phyloP scores from a whole-genome alignment of 139 green algal genomes.

The Pleodorina starrii region DNA sequence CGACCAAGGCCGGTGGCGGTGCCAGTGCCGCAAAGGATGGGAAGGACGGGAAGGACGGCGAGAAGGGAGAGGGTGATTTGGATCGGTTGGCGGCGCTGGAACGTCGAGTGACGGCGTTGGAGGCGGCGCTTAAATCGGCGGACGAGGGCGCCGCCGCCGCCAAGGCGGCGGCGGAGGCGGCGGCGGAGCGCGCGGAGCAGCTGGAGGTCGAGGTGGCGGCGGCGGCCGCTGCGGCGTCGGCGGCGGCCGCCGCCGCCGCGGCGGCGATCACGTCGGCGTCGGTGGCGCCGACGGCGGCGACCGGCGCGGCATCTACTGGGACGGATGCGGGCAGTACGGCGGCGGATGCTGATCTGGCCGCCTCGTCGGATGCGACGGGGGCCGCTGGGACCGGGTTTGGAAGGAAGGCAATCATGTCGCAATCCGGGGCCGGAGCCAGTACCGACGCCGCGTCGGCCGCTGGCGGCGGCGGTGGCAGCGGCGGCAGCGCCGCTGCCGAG shows the following conservation, averaged over 20 bases:
- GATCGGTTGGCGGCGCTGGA: background rate
- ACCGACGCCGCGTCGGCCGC: background rate
- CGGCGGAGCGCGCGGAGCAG: background rate
- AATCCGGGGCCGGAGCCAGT: background rate
- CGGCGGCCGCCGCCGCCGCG: background rate
- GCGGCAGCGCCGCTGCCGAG: background rate
- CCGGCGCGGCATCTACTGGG: no score
- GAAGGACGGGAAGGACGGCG: background rate
- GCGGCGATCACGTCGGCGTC: background rate
- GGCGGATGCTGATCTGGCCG: background rate
- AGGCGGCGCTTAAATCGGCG: background rate
- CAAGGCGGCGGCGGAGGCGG: constrained; percentile 11
- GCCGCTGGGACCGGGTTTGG: no score
- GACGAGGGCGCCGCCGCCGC: constrained; percentile 5
- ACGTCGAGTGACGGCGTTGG: background rate
- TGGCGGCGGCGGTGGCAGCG: background rate
- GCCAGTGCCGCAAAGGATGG: background rate
- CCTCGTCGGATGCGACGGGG: no score
- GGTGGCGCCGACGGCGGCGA: background rate
- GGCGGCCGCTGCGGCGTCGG: background rate
- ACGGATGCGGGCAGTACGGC: background rate
- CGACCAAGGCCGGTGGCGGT: background rate
- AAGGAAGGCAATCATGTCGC: no score
- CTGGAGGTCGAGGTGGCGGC: background rate
- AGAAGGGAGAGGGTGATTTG: background rate